Conservation (phyloP, 2,329 filamentous ascomycete species). For the Pseudopyrenochaeta lycopersici region DNA sequence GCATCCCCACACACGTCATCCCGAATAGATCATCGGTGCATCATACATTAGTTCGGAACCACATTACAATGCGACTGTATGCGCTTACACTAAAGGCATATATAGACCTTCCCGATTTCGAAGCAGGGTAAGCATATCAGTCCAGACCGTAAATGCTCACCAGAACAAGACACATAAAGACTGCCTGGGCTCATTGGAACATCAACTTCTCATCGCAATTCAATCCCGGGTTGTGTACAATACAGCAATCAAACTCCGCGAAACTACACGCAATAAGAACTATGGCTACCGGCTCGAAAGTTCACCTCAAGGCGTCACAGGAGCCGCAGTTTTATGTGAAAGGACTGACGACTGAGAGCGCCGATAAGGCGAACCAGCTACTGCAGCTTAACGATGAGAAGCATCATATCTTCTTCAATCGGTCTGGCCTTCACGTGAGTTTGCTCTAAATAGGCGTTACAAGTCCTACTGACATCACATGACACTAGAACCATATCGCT, state of each 20-base stretch:
- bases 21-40: background rate
- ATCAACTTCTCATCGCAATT: background rate
- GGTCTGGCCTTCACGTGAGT: constrained; percentile 72
- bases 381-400: constrained; percentile 78
- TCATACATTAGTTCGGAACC: background rate
- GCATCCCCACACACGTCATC: constrained; percentile 16
- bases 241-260: background rate
- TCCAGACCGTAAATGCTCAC: constrained; percentile 10
- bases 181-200: background rate
- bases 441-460: background rate
- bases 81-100: background rate
- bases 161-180: constrained; percentile 9
- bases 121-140: background rate
- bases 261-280: constrained; percentile 6
- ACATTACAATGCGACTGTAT: background rate
- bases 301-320: constrained; percentile 55
- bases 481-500: constrained; percentile 71
- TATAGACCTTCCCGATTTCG: background rate
- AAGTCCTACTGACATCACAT: background rate
- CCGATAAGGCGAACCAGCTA: constrained; percentile 70
- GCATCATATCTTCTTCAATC: constrained; percentile 85
- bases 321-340: constrained; percentile 57
- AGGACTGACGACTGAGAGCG: constrained; percentile 65
- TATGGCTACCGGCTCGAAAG: constrained; percentile 44
- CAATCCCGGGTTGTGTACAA: background rate